Conservation (phyloP, 768 basidiomycete species). For the Tulasnella sp. region DNA sequence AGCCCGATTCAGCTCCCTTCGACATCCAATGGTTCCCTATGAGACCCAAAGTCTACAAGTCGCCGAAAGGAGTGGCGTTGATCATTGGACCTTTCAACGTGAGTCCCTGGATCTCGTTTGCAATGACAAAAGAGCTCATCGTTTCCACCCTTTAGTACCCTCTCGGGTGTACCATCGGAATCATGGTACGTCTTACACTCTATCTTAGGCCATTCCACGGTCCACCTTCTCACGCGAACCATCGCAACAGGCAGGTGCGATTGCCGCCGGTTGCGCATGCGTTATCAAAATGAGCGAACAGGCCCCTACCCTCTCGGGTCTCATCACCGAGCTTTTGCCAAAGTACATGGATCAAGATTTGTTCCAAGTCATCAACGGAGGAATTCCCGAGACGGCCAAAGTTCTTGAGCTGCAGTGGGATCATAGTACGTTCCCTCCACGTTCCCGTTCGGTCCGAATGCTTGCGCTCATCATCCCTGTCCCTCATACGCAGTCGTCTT, state of each 20-base stretch:
- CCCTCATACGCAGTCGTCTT: slow-evolving; percentile 37
- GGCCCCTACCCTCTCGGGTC: slow-evolving; percentile 49
- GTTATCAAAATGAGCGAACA: slow-evolving; percentile 75
- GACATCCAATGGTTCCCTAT: slow-evolving; percentile 54
- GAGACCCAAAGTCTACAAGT: slow-evolving; percentile 63
- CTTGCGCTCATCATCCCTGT: not conserved
- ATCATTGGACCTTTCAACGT: slow-evolving; percentile 35
- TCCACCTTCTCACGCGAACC: not conserved
- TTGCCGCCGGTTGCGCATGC: slow-evolving; percentile 72
- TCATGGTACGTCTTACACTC: slow-evolving; percentile 48
- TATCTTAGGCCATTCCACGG: not conserved
- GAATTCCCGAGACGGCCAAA: slow-evolving; percentile 61
- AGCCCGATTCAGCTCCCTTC: slow-evolving; percentile 55
- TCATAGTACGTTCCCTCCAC: slow-evolving; percentile 42
- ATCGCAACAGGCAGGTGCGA: slow-evolving; percentile 49
- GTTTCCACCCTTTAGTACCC: slow-evolving; percentile 54
- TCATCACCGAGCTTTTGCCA: slow-evolving; percentile 63
- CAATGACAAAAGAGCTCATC: not conserved
- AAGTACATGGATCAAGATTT: slow-evolving; percentile 70
- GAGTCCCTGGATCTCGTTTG: not conserved
- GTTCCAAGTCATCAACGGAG: slow-evolving; percentile 66
- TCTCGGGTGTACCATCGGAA: slow-evolving; percentile 53
- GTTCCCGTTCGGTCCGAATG: slow-evolving; percentile 38
- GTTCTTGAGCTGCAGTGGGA: slow-evolving; percentile 70
- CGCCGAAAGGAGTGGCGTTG: slow-evolving; percentile 50